Evolutionary conservation across 805 yeast species (phyloP), one percentile per base, ranked within the genome.

Genomic region (Pichia cephalocereana): DNA sequence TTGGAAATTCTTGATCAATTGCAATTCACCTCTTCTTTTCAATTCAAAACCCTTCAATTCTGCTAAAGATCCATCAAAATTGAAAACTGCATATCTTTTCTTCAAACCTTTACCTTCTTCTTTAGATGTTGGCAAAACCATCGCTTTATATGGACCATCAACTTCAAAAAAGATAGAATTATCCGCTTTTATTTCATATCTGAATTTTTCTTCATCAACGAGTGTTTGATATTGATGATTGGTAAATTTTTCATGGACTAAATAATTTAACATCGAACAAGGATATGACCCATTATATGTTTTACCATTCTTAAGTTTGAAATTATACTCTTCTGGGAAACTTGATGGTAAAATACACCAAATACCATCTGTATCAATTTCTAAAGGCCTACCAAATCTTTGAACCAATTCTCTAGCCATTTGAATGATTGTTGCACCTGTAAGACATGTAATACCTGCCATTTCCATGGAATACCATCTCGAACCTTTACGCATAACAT

Each of bases 391-490:
- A 2, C 99, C 99, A 6, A 95, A 69, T 58, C 96, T 71, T 63
- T 91, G 98, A 14, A 93, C 96, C 50, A 93, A 69, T 0, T 84
- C 70, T 52, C 98, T 74, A 0, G 99, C 99, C 93, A 91, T 86
- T 67, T 95, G 98, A 70, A 93, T 93, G 57, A 93, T 93, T 0
- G 96, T 88, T 0, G 99, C 96, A 46, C 99, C 99, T 0, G 99
- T 93, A 44, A 90, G 73, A 74, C 99, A 95, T 0, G 99, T 93
- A 18, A 93, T 93, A 53, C 99, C 99, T 0, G 99, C 99, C 99
- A 95, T 93, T 65, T 93, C 99, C 93, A 93, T 89, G 0, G 99
- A 93, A 60, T 90, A 93, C 99, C 99, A 93, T 51, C 99, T 76
- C 0, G 99, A 93, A 38, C 99, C 99, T 60, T 93, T 93, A 67